Conservation (phyloP, 805 yeast species). For the Lachancea dasiensis region DNA sequence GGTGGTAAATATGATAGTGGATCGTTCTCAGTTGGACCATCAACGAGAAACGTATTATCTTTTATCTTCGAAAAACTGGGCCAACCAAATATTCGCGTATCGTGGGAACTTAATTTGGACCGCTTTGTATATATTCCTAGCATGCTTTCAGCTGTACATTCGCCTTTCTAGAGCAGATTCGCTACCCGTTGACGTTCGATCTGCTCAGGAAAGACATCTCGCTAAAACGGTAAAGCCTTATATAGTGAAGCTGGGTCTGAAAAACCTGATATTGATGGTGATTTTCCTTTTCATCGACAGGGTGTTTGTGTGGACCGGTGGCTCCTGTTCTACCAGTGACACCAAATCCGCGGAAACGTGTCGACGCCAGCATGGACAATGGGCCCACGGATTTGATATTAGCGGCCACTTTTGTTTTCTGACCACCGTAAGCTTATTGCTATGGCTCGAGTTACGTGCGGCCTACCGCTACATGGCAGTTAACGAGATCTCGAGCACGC, state of each 20-base stretch:
- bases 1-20: slow-evolving; percentile 15
- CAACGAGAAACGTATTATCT: slow-evolving; percentile 19
- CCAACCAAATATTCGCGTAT: slow-evolving; percentile 35
- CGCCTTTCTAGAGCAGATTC: slow-evolving; percentile 9
- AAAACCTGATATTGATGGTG: slow-evolving; percentile 19
- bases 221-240: slow-evolving; percentile 18
- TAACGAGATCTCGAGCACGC: neutral
- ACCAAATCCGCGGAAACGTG: slow-evolving; percentile 33
- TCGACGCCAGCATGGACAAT: slow-evolving; percentile 30
- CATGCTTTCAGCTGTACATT: slow-evolving; percentile 17
- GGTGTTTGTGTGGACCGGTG: slow-evolving; percentile 32
- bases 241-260: slow-evolving; percentile 23
- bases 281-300: slow-evolving; percentile 31
- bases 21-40: slow-evolving; percentile 16
- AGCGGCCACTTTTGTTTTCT: slow-evolving; percentile 50
- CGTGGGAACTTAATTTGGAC: slow-evolving; percentile 31
- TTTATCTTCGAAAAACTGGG: slow-evolving; percentile 23
- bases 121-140: slow-evolving; percentile 20
- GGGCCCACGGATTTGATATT: slow-evolving; percentile 48
- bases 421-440: slow-evolving; percentile 37
- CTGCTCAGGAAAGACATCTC: neutral
- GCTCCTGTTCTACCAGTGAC: slow-evolving; percentile 23
- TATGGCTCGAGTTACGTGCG: slow-evolving; percentile 33
- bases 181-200: slow-evolving; percentile 14
- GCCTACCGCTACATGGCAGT: slow-evolving; percentile 12